Conservation (phyloP, 2,329 filamentous ascomycete species). For the Colletotrichum incanum region DNA sequence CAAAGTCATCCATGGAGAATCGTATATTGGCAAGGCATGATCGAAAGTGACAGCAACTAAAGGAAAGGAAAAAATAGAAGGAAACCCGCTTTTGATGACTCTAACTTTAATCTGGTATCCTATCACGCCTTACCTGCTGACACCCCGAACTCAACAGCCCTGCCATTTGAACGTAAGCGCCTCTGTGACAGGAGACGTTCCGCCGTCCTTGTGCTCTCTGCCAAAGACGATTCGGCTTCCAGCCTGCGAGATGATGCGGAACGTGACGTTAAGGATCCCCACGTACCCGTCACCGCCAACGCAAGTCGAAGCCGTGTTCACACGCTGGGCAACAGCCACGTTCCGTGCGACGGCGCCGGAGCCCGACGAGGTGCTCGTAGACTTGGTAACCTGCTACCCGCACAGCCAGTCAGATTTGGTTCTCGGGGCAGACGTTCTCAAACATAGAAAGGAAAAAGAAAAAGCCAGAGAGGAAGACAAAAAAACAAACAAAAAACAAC, state of each 20-base stretch:
- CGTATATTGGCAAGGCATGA: neutral
- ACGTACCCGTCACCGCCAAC: conserved; percentile 34
- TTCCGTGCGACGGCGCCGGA: conserved; percentile 19
- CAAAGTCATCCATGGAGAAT: neutral
- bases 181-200: conserved; percentile 34
- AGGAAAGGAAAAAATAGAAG: too few relatives aligned
- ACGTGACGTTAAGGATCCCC: conserved; percentile 43
- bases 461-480: neutral
- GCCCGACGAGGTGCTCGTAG: conserved; percentile 25
- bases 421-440: neutral
- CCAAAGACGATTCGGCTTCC: conserved; percentile 35
- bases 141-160: conserved; percentile 19
- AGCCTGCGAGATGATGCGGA: conserved; percentile 41
- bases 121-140: too few relatives aligned
- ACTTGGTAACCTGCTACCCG: conserved; percentile 24
- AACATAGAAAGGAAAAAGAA: neutral
- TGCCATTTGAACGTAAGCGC: conserved; percentile 33
- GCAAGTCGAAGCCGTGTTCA: conserved; percentile 39
- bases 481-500: neutral
- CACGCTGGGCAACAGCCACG: conserved; percentile 35
- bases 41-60: neutral
- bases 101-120: neutral
- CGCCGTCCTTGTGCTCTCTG: conserved; percentile 21
- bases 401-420: neutral
- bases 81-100: neutral